Evolutionary conservation across 805 yeast species (phyloP), one percentile per base, ranked within the genome.

Genomic region (Wickerhamiella musiphila): DNA sequence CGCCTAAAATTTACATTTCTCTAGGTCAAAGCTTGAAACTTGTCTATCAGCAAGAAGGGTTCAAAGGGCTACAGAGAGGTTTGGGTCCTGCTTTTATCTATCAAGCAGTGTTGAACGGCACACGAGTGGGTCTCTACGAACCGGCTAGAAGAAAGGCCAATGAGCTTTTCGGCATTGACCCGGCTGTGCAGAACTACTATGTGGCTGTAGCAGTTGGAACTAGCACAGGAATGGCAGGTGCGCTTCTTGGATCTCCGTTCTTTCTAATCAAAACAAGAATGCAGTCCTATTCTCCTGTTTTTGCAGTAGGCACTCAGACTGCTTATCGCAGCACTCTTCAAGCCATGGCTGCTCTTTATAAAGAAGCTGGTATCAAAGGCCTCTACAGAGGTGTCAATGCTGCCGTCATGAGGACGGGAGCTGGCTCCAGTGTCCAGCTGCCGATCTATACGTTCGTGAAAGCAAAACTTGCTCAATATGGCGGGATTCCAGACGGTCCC

Each of bases 351-450:
- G 59, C 71, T 15, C 70, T 90, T 25, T 70, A 61, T 47, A 56
- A 55, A 29, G 54, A 64, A 1, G 93, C 79, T 46, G 95, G 95
- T 2, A 25, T 79, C 36, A 57, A 51, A 35, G 96, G 95, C 5
- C 60, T 78, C 39, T 86, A 71, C 56, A 65, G 92, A 40, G 98
- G 98, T 41, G 81, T 83, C 4, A 93, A 81, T 48, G 94, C 98
- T 2, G 96, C 98, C 2, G 70, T 83, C 20, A 58, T 90, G 39
- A 69, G 98, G 57, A 90, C 96, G 1, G 94, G 94, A 47, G 77
- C 83, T 35, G 98, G 96, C 2, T 90, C 98, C 6, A 68, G 93
- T 17, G 94, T 81, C 24, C 98, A 90, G 58, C 61, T 90, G 44
- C 96, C 98, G 11, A 72, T 83, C 30, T 90, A 90, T 58, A 78